A percentile compares a stretch with the other conserved stretches of the same genome.
Conservation (phyloP, 345 rosid genomes). For the Eucalyptus grandis region DNA sequence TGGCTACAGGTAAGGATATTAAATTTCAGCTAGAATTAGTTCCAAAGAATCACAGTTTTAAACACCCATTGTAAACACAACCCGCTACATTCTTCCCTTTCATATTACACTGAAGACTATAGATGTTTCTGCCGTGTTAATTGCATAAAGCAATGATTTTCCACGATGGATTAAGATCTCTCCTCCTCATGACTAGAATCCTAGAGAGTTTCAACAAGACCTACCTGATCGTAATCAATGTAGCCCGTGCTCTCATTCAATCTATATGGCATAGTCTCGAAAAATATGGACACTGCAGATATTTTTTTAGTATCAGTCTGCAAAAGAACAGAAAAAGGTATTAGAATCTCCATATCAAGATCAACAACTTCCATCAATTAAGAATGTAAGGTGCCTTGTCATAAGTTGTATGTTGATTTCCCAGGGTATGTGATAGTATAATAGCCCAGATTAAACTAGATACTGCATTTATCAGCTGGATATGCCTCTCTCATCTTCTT, state of each 20-base stretch:
- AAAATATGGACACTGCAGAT: slow-evolving; percentile 97
- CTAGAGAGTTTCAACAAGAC: neutral
- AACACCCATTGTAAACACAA: neutral
- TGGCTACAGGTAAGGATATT: neutral
- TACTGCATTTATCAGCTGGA: neutral
- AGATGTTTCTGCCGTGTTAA: neutral
- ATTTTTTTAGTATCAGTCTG: slow-evolving; percentile 99
- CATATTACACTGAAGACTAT: neutral
- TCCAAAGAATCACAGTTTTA: neutral
- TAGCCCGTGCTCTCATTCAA: slow-evolving; percentile 92
- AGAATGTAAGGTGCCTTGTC: neutral
- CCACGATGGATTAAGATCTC: neutral
- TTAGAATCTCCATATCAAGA: neutral
- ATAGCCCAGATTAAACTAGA: neutral
- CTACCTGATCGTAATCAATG: slow-evolving; percentile 96
- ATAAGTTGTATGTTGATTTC: neutral
- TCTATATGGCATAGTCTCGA: slow-evolving; percentile 98
- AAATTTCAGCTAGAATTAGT: neutral
- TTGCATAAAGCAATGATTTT: neutral
- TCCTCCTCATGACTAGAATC: neutral
- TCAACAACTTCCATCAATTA: neutral
- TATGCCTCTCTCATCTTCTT: neutral
- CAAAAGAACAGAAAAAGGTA: slow-evolving; percentile 8
- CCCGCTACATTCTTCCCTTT: neutral
- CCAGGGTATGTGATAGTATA: neutral